Conservation (phyloP, 2,329 filamentous ascomycete species). For the Phoma sp. region DNA sequence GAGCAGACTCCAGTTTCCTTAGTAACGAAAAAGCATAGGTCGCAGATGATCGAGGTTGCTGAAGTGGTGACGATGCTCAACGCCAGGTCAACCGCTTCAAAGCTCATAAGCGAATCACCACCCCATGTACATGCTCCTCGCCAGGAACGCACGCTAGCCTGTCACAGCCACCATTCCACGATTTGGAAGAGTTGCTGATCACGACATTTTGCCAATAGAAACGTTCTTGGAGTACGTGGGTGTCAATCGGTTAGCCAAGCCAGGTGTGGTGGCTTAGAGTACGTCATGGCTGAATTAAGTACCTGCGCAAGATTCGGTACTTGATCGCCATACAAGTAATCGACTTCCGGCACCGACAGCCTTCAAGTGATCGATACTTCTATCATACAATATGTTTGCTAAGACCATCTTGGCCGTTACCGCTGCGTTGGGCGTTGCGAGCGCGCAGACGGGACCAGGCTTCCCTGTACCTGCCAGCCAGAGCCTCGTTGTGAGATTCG, state of each 20-base stretch:
- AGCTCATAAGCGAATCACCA: too few relatives aligned
- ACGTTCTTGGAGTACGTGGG: neutral
- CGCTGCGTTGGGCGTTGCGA: slow-evolving; percentile 22
- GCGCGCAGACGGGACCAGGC: slow-evolving; percentile 39
- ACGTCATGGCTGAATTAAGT: slow-evolving; percentile 7
- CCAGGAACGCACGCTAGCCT: too few relatives aligned
- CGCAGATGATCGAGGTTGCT: too few relatives aligned
- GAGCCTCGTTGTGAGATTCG: slow-evolving; percentile 37
- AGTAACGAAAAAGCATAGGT: too few relatives aligned
- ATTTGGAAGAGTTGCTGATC: neutral
- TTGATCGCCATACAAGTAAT: neutral
- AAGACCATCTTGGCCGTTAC: slow-evolving; percentile 21
- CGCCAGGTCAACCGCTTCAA: too few relatives aligned
- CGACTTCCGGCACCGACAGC: neutral
- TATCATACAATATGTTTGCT: slow-evolving; percentile 21
- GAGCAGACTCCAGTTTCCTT: too few relatives aligned
- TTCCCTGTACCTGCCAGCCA: slow-evolving; percentile 34
- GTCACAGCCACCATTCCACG: too few relatives aligned
- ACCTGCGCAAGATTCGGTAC: slow-evolving; percentile 4
- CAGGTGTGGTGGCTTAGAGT: slow-evolving; percentile 1
- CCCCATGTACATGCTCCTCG: too few relatives aligned
- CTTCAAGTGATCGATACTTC: neutral
- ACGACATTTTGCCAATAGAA: neutral
- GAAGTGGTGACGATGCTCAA: too few relatives aligned
- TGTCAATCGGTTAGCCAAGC: neutral